These are phyloP conservation scores for Massarina eburnea DNA, from an alignment of 2,329 filamentous ascomycete species.

Conservation along the genomic window DNA sequence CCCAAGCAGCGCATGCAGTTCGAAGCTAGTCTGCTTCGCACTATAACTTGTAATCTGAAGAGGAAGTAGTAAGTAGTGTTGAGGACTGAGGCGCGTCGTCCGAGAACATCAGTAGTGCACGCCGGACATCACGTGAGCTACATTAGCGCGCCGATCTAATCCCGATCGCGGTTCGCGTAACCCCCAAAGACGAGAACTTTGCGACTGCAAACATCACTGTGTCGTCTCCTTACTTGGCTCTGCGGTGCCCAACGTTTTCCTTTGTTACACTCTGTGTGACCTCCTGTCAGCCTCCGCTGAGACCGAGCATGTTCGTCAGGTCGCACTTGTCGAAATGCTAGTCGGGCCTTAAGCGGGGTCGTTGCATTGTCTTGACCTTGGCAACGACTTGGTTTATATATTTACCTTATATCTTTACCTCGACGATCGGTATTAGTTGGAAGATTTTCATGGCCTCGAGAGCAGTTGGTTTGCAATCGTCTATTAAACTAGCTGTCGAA, in stretches of 20 bases:
- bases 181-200: constrained; percentile 12
- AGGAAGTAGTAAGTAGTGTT: constrained; percentile 22
- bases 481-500: too few species aligned
- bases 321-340: too few species aligned
- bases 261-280: constrained; percentile 16
- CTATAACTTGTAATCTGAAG: constrained; percentile 22
- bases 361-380: too few species aligned
- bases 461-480: too few species aligned
- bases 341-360: too few species aligned
- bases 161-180: constrained; percentile 11
- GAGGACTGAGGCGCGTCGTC: constrained; percentile 8
- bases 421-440: too few species aligned
- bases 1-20: background rate
- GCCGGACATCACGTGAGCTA: constrained; percentile 5
- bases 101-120: background rate
- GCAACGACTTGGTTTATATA: too few species aligned
- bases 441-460: too few species aligned
- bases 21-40: background rate
- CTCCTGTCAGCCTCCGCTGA: too few species aligned
- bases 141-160: constrained; percentile 9
- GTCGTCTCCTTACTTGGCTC: constrained; percentile 16
- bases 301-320: too few species aligned
- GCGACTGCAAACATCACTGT: constrained; percentile 18
- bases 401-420: too few species aligned
- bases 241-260: constrained; percentile 10